A percentile compares a stretch with the other conserved stretches of the same genome.
Evolutionary conservation across 108 stramenopile genomes (phyloP).

Genomic region (Cyclotella distinguenda): DNA sequence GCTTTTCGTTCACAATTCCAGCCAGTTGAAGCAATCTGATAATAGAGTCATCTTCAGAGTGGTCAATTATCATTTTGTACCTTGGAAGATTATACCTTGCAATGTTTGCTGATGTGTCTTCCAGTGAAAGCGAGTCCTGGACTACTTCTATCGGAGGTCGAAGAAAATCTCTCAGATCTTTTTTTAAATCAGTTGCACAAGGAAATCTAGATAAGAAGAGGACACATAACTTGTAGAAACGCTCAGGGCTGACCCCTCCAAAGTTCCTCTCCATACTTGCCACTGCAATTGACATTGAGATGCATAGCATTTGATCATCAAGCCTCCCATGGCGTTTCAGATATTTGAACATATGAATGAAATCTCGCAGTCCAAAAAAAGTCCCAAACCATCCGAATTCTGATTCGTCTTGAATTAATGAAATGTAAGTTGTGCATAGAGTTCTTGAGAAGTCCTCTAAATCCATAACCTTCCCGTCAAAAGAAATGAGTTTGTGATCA

Average conservation of each 20-base stretch:
- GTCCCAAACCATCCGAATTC: conserved; percentile 27
- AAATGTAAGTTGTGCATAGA: conserved; percentile 23
- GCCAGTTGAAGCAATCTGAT: conserved; percentile 19
- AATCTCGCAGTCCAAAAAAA: conserved; percentile 36
- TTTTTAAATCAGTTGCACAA: neutral
- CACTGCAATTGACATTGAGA: conserved; percentile 2
- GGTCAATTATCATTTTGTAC: conserved; percentile 41
- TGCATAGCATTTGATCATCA: conserved; percentile 1
- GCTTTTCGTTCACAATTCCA: conserved; percentile 16
- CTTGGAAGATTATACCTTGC: conserved; percentile 21
- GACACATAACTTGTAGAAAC: conserved; percentile 15
- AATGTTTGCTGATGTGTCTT: neutral
- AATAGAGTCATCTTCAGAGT: conserved; percentile 34
- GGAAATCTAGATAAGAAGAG: conserved; percentile 8
- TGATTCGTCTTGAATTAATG: conserved; percentile 14
- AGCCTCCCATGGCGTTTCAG: conserved; percentile 12
- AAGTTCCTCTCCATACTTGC: conserved; percentile 25
- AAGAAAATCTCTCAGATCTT: conserved; percentile 3
- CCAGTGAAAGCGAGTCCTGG: conserved; percentile 20
- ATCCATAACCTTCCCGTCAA: neutral
- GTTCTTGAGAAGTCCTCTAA: conserved; percentile 11
- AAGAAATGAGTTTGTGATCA: conserved; percentile 4
- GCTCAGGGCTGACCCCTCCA: conserved; percentile 13
- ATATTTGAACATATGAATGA: conserved; percentile 24
- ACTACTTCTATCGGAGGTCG: conserved; percentile 28